Evolutionary conservation across 345 rosid species (phyloP).

Genomic region (Syzygium jambos): DNA sequence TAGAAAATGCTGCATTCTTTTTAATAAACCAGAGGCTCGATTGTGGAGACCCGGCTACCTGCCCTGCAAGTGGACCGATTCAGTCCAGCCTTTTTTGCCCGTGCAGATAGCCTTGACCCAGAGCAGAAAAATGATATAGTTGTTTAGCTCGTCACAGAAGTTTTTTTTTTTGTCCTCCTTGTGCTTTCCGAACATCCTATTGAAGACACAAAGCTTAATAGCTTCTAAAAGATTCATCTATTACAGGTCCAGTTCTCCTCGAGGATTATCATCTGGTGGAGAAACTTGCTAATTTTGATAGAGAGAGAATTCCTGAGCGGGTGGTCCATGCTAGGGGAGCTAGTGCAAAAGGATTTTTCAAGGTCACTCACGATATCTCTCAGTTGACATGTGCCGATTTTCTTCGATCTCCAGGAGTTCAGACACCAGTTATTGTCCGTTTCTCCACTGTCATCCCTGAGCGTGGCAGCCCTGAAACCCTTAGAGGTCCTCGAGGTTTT

Average conservation of each 20-base stretch:
- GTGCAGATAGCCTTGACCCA: too few relatives aligned
- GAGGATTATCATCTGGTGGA: slow-evolving; percentile 96
- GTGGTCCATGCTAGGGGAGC: slow-evolving; percentile 99
- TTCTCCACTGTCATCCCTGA: slow-evolving; percentile 97
- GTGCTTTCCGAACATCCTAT: not conserved
- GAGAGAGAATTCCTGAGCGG: slow-evolving; percentile 96
- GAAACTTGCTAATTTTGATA: slow-evolving; percentile 84
- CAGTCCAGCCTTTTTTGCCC: not conserved
- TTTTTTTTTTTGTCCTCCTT: not conserved
- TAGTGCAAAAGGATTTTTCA: slow-evolving; percentile 97
- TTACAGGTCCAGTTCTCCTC: slow-evolving; percentile 78
- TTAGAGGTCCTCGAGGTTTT: slow-evolving; percentile 94
- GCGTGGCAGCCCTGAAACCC: slow-evolving; percentile 98
- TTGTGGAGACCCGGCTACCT: not conserved
- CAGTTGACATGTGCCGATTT: slow-evolving; percentile 82
- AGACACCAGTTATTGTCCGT: slow-evolving; percentile 95
- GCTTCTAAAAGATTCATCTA: not conserved
- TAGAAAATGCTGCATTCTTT: not conserved
- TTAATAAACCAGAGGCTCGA: not conserved
- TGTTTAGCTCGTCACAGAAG: not conserved
- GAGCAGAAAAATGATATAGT: not conserved
- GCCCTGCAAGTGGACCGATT: not conserved
- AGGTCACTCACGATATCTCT: slow-evolving; percentile 89
- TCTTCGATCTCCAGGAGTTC: slow-evolving; percentile 84
- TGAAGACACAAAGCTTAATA: not conserved